Evolutionary conservation across 2,329 filamentous ascomycete species (phyloP), one percentile per base, ranked within the genome.

Genomic region (Leptodontidium sp.): DNA sequence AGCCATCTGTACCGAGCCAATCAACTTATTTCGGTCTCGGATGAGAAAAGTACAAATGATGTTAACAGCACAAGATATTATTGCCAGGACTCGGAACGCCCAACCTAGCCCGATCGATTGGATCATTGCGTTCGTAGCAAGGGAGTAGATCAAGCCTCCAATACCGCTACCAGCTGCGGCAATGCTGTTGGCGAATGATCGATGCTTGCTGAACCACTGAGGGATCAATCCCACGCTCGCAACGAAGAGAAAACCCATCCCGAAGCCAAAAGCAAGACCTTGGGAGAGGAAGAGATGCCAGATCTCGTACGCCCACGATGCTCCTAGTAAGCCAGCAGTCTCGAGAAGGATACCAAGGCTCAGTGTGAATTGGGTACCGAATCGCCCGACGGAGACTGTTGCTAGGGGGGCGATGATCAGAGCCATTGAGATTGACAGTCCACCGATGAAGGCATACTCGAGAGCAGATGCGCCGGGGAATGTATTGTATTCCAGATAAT

Each of bases 231-330:
- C 84, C 0, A 87, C 85, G 2, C 81, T 94, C 92, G 84, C 84
- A 0, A 89, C 84, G 71, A 94, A 95, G 11, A 91, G 82, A 67
- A 94, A 90, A 0, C 92, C 92, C 85, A 95, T 90, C 2, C 92
- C 92, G 26, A 90, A 78, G n/a, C 93, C 93, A 71, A 95, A 94
- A 65, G 89, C 87, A 2, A 94, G 76, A 4, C 93, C 93, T 77
- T 95, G 93, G 6, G 85, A 87, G 0, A 95, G 84, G 67, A 94
- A 89, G 0, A 96, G 84, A 45, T 95, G 92, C 90, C 91, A 94
- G 67, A 93, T 89, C 66, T 87, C 76, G 17, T 77, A 82, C 0
- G 90, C 86, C 74, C 93, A 94, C 15, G 88, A 91, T 8, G 92
- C 91, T 1, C 87, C 88, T 55, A 94, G 86, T 69, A 94, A 85